Base-by-base conservation (phyloP, 108 stramenopile species). In the Skeletonema marinoi region DNA sequence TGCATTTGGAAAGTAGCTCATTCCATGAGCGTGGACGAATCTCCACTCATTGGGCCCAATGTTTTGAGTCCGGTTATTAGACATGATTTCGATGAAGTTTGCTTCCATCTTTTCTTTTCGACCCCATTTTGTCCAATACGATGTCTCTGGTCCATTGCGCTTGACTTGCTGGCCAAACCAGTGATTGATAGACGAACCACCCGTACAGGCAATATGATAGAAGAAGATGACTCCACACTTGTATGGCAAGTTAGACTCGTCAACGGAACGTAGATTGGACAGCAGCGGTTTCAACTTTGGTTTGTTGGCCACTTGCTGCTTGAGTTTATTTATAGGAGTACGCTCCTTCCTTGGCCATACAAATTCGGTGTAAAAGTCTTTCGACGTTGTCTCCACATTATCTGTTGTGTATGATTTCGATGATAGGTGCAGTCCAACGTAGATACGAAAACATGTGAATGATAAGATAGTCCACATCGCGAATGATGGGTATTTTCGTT, bases 11-110 rank as follows among this genome's bases (percentile, higher is more conserved):
- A 72, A 77, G 31, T 77, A 68, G 41, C 73, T 74, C 31, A 62
- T 68, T 25, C 82, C 82, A 56, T 83, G 82, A n/a, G 77, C 82
- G 67, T 83, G 82, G 17, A 77, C 82, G 30, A 83, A 64, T 59
- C 66, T 77, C 82, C 82, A 83, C 32, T 83, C 72, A 31, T 65
- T 21, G 0, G 67, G 65, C 1, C 50, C 66, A 3, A 82, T 71
- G n/a, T 48, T 33, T 50, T 71, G 65, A 42, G 72, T 73, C 2
- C 63, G 62, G 17, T 44, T 50, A 6, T 44, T 50, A 6, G 59
- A 38, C 48, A 82, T 68, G 11, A 30, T 33, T 0, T 17, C 60
- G n/a, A 73, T 59, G 16, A 76, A 82, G 51, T 21, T 51, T 44
- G 6, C 35, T 39, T 48, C 50, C 44, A 44, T 10, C 1, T 67